Evolutionary conservation across 345 rosid genomes (phyloP), one percentile per base, ranked within the genome.

Genomic region (Populus euphratica): DNA sequence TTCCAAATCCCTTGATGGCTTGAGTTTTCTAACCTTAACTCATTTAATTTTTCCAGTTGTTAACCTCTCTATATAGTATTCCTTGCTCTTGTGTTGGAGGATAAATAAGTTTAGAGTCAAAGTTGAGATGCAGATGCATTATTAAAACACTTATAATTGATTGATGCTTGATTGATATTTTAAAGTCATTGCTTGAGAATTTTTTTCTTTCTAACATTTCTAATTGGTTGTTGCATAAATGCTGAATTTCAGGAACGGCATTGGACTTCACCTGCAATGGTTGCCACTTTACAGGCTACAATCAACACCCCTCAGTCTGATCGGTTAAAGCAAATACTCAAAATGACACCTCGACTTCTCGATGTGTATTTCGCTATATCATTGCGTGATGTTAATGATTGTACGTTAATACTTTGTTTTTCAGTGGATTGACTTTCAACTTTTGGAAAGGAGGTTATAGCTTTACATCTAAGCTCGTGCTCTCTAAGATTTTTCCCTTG

Each of bases 251-350:
- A 95, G 98, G 96, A 92, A 73, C 88, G 98, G 52, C 98, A 88
- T 74, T 88, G 96, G 83, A 80, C 92, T 75, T 92, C 98, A 76
- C 96, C 94, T 44, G 86, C 89, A 35, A 82, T 96, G 83, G 84
- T 87, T 75, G 86, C 96, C 68, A 87, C 91, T 17, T 66, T 96
- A 59, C 98, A 93, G 80, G 91, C 97, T 80, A 90, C 94, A 80
- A 84, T 86, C 10, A 91, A 85, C 81, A 84, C 82, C 77, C 89
- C 86, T 79, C 88, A 68, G 79, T 91, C 98, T 76, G 93, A 93
- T 67, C 86, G 94, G 88, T 81, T 96, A 86, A 91, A 85, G 77
- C 92, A 91, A 84, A 80, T 90, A 56, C 88, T 91, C 64, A 88
- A 88, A 66, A 83, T 93, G 76, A 84, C 94, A 54, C 96, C 97